Evolutionary conservation across 2,329 filamentous ascomycete genomes (phyloP).

Genomic region (Harringtonia lauricola): DNA sequence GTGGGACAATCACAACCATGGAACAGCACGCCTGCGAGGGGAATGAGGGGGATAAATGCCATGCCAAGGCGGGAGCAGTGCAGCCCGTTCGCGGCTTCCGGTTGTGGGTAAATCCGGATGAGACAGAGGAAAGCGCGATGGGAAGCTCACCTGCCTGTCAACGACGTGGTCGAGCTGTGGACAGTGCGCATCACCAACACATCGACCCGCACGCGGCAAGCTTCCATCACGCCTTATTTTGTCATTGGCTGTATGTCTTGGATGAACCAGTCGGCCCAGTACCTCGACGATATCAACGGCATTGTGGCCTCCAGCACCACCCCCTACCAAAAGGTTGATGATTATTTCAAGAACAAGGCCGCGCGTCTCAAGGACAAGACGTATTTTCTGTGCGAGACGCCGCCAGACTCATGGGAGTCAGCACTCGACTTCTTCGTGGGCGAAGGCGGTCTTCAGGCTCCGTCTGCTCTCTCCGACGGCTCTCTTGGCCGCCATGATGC

Average conservation of each 20-base stretch:
- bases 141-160: too few species aligned
- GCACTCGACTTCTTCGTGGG: conserved; percentile 42
- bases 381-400: conserved; percentile 42
- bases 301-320: conserved; percentile 41
- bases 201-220: conserved; percentile 28
- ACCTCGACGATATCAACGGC: conserved; percentile 33
- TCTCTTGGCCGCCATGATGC: conserved; percentile 33
- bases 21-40: too few species aligned
- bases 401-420: conserved; percentile 40
- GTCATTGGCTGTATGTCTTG: conserved; percentile 50
- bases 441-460: conserved; percentile 42
- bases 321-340: conserved; percentile 44
- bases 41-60: too few species aligned
- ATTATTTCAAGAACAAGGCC: conserved; percentile 45
- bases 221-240: conserved; percentile 46
- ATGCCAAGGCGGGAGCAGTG: too few species aligned
- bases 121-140: too few species aligned
- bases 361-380: conserved; percentile 45
- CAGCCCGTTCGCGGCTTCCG: too few species aligned
- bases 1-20: too few species aligned
- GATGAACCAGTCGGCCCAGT: conserved; percentile 49
- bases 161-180: conserved; percentile 46
- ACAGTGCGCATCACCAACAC: conserved; percentile 39
- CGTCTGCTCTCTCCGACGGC: conserved; percentile 26
- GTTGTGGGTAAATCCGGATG: too few species aligned